A percentile compares a stretch with the other conserved stretches of the same genome.
Evolutionary conservation across 1,284 basidiomycete species (phyloP).

Genomic region (Ustilago shanxiensis): DNA sequence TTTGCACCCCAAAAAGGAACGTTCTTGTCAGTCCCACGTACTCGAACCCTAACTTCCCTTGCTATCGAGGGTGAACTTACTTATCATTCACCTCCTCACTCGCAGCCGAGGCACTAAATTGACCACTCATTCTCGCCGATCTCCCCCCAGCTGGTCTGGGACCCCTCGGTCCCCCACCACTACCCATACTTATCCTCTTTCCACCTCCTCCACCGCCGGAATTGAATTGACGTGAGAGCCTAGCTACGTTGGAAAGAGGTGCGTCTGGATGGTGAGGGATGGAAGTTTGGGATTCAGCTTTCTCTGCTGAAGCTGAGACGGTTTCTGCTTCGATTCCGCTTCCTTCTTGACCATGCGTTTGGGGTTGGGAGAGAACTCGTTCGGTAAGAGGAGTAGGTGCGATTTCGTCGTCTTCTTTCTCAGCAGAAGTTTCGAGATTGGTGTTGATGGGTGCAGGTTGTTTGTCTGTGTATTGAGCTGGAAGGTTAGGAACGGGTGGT

Average conservation of each 20-base stretch:
- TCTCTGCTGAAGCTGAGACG: constrained; percentile 22
- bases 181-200: constrained; percentile 5
- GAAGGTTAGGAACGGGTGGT: not conserved
- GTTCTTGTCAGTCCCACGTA: no score
- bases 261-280: constrained; percentile 6
- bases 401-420: constrained; percentile 38
- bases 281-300: constrained; percentile 26
- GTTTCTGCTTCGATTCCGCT: constrained; percentile 32
- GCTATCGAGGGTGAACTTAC: not conserved
- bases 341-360: not conserved
- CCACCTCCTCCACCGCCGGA: not conserved
- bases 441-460: constrained; percentile 22
- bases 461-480: not conserved
- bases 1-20: not conserved
- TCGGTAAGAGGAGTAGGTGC: constrained; percentile 70
- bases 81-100: not conserved
- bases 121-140: constrained; percentile 22
- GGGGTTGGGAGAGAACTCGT: constrained; percentile 54
- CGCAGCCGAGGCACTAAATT: constrained; percentile 8
- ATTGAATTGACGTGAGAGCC: constrained; percentile 58
- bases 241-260: constrained; percentile 58
- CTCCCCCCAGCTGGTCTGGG: constrained; percentile 38
- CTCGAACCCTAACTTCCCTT: no score
- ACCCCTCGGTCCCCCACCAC: constrained; percentile 19
- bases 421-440: constrained; percentile 68